Evolutionary conservation across 768 basidiomycete species (phyloP).

Genomic region (Pleurotus djamor): DNA sequence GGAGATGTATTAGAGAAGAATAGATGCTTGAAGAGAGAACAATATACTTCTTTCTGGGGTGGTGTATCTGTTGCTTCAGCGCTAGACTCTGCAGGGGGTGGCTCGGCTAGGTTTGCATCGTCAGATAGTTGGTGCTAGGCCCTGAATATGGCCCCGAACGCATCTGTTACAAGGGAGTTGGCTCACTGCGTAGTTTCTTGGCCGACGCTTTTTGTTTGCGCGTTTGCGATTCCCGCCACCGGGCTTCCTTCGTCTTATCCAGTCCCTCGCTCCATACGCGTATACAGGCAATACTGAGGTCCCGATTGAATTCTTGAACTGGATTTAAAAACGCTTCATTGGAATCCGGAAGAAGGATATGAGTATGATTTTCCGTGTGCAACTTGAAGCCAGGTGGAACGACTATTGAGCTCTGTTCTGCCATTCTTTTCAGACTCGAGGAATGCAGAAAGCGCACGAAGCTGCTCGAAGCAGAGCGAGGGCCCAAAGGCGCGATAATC

Average conservation of each 20-base stretch:
- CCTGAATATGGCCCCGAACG: not conserved
- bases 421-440: slow-evolving; percentile 14
- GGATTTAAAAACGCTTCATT: slow-evolving; percentile 96
- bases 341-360: slow-evolving; percentile 67
- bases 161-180: not conserved
- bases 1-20: not conserved
- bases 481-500: not conserved
- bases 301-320: slow-evolving; percentile 97
- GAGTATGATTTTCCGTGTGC: slow-evolving; percentile 79
- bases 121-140: slow-evolving; percentile 4
- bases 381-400: slow-evolving; percentile 76
- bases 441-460: not conserved
- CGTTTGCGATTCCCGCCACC: slow-evolving; percentile 54
- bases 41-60: slow-evolving; percentile 5
- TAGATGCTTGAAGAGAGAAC: not conserved
- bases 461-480: not conserved
- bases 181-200: slow-evolving; percentile 47
- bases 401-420: slow-evolving; percentile 21
- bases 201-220: slow-evolving; percentile 37
- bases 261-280: slow-evolving; percentile 81
- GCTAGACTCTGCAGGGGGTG: not conserved
- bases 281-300: slow-evolving; percentile 89
- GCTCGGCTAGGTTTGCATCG: not conserved
- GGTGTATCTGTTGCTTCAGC: not conserved
- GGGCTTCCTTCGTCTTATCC: slow-evolving; percentile 59